Evolutionary conservation across 2,329 filamentous ascomycete species (phyloP), one percentile per base, ranked within the genome.

Genomic region (Lachnellula cervina): DNA sequence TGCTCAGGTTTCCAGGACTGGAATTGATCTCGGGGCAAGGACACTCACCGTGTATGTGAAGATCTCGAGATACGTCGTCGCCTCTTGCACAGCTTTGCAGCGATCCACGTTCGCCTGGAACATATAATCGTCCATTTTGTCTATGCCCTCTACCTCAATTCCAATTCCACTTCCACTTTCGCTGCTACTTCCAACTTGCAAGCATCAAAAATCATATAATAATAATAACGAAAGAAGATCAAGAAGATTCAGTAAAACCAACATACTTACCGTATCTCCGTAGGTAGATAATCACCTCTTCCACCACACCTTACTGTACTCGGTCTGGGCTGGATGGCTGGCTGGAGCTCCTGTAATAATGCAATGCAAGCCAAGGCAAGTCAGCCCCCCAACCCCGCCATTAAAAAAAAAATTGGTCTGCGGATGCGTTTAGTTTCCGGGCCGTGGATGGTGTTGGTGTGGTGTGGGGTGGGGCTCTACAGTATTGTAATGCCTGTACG

Each of bases 61-160:
- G 46, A 70, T 67, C 61, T 70, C 68, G 9, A 70, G 55, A 53
- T 68, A 70, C 5, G 55, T 61, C 43, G 67, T 69, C 38, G 58
- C 50, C 43, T 70, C 68, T 0, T 43, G 14, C 4, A 70, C 66
- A 43, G 50, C 47, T 54, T 44, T 63, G 54, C 66, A 68, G 11
- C 59, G 47, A 7, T 59, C 58, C 43, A 70, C 68, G 54, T 69
- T 65, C 37, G 57, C 48, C 43, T 65, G 58, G 50, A 70, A 70
- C 64, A 70, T 65, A 59, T 70, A 70, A 60, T 69, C 66, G 55
- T 70, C 69, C 69, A 70, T 70, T 7, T 23, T 51, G 38, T 34
- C 51, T 37, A 32, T 9, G 17, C 56, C 56, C 42, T 54, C 32
- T 42, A 40, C 38, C 42, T 48, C 43, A 17, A 32, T 32, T 32